Base-by-base conservation (phyloP, 2,329 filamentous ascomycete genomes). In the Colletotrichum sp. region DNA sequence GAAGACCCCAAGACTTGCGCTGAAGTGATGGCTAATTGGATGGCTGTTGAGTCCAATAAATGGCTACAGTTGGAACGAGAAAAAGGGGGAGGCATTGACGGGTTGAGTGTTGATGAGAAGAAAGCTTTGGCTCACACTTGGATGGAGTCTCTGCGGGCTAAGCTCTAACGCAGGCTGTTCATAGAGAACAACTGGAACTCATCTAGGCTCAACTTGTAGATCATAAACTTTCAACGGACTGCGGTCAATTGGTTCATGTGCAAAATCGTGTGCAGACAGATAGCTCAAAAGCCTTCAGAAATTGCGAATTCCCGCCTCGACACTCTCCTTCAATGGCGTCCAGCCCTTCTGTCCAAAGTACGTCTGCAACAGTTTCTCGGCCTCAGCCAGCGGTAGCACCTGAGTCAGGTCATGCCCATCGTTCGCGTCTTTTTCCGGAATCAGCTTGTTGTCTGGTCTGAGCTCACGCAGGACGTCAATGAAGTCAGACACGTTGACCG, bases 391-490 rank as follows among this genome's bases (percentile, higher is more conserved):
- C 2, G 76, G 76, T 4, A 62, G n/a, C 9, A 77, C 28, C 24
- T 77, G 69, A 6, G 59, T 77, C 6, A 72, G 32, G 18, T 77
- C 76, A 2, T 32, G 44, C 16, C 69, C 74, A 62, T 68, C 73
- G 21, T 44, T 59, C 16, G 57, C 32, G 4, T 55, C 28, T 18
- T 18, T 26, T 21, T 13, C 55, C n/a, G 76, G 74, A 2, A 77
- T 77, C 36, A 73, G 24, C 39, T 73, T 71, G 44, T 77, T 77
- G 24, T 77, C 60, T 18, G 76, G 76, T n/a, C 74, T 69, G 12
- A 77, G 49, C 65, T 60, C 62, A 8, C 26, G 59, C 7, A 77
- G 12, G 9, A 34, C 30, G 4, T 71, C 52, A 12, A 77, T 57
- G 34, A 77, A 32, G 7, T 77, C 76, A 5, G 69, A 66, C 4